Evolutionary conservation across 2,329 filamentous ascomycete genomes (phyloP), one percentile per base, ranked within the genome.

Genomic region (Neonectria coccinea): DNA sequence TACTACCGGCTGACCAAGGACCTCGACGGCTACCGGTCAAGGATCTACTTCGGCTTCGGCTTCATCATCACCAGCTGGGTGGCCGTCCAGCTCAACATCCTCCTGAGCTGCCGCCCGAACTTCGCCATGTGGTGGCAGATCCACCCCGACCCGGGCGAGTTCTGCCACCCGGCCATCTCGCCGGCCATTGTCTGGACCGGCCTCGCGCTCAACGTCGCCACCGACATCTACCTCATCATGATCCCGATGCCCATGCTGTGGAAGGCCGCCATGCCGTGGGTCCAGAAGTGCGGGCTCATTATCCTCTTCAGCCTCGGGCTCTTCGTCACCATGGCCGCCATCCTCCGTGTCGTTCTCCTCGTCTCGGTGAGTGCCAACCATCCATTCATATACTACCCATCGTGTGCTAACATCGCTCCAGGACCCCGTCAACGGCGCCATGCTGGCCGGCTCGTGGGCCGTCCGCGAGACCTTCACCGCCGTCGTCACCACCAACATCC

Each of bases 41-140:
- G 85, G 27, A 80, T 88, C 39, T 80, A 81, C 44, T 71, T 86
- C 48, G 86, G 85, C 8, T 88, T 86, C 63, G 76, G 70, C 3
- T 68, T 88, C 39, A 80, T 89, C 36, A 77, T 77, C 1, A 68
- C 67, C 2, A 87, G 84, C 4, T 89, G 84, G 66, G 59, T 88
- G 29, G 79, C 79, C 0, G 82, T 82, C 5, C 75, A 86, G 29
- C 77, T 84, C 36, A 82, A 83, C 4, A 81, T 88, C 39, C 79
- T 87, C 14, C 76, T 85, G 3, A 81, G 82, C 8, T 89, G 87
- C 67, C 79, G 79, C 25, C 86, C 86, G n/a, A 59, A 31, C 0
- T 81, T 89, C 57, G 67, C 77, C 27, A 81, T 81, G 42, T 85
- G 86, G 70, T 89, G 87, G 86, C 86, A 89, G 73, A 87, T 89